Evolutionary conservation across 176 grass and related monocot genomes (phyloP), one percentile per base, ranked within the genome.

Genomic region (Oryza meyeriana): DNA sequence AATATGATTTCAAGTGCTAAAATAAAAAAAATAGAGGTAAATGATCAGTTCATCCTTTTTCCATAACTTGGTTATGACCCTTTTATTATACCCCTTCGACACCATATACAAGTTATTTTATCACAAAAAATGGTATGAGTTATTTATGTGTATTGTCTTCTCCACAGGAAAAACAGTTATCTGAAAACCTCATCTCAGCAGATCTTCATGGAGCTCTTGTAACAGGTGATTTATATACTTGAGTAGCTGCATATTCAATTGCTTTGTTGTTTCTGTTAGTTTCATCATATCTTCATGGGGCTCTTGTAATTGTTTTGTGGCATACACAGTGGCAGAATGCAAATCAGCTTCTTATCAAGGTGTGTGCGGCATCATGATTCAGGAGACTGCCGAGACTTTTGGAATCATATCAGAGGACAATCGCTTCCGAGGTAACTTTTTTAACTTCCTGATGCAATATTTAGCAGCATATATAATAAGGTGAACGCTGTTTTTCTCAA

Each of bases 301-400:
- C n/a, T n/a, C n/a, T n/a, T n/a, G n/a, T n/a, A n/a, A 58, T 76
- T n/a, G n/a, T 41, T 62, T 27, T 33, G 25, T 74, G 45, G 29
- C 6, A 66, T 84, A 30, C 79, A 25, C 74, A 98, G 90, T 98
- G 73, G 92, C 82, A 22, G 87, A 93, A 83, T 93, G 92, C 83
- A 98, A 90, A 87, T 32, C 75, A 36, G 75, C 34, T 64, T 72
- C 90, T 68, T 93, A 88, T 85, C 61, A 83, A 69, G 95, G 90
- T 83, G 55, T 84, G 26, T 86, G 64, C 52, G 95, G 95, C 32
- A 91, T 98, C 79, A 91, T 98, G 92, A 72, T 98, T 74, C 80
- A 90, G 45, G 92, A 95, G 32, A 98, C 90, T 81, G 75, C 90
- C 74, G 92, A 95, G 78, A 95, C 90, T 25, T 98, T 98, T 88